A percentile compares a stretch with the other conserved stretches of the same genome.
These are phyloP conservation scores for Pestalotiopsis sp. DNA, from an alignment of 2,329 filamentous ascomycete species.

Conservation along the genomic window DNA sequence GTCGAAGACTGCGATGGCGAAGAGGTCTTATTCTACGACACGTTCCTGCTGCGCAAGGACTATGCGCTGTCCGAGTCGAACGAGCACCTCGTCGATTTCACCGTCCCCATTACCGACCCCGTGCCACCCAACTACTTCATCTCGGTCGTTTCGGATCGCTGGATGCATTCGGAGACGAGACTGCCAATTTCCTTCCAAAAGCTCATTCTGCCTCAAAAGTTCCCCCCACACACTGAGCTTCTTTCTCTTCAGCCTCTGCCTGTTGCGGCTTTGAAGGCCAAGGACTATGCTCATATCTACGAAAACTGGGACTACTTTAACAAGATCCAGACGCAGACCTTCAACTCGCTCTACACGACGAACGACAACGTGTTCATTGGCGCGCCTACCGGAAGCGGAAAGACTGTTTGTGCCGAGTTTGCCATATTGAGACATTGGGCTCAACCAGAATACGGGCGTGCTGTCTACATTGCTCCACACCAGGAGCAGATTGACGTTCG, in stretches of 20 bases:
- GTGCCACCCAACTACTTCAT: conserved; percentile 99
- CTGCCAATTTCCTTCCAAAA: conserved; percentile 94
- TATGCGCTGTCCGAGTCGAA: conserved; percentile 85
- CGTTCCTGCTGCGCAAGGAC: conserved; percentile 87
- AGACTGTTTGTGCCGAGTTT: conserved; percentile 96
- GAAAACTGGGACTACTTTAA: conserved; percentile 88
- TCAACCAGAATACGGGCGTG: conserved; percentile 70
- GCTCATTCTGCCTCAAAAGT: conserved; percentile 90
- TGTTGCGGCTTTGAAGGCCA: conserved; percentile 82
- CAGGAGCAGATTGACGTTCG: conserved; percentile 88
- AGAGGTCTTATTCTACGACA: conserved; percentile 92
- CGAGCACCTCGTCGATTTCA: conserved; percentile 94
- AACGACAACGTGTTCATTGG: conserved; percentile 95
- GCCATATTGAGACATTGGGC: conserved; percentile 88
- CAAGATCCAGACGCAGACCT: conserved; percentile 95
- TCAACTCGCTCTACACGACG: conserved; percentile 88
- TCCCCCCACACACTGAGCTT: conserved; percentile 89
- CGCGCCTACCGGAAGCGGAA: conserved; percentile 91
- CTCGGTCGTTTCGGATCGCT: conserved; percentile 89
- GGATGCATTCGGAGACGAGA: conserved; percentile 98
- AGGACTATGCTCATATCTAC: conserved; percentile 82
- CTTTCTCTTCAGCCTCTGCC: conserved; percentile 91
- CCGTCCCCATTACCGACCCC: conserved; percentile 92
- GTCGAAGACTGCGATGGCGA: conserved; percentile 98
- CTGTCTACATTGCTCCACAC: conserved; percentile 93